These are phyloP conservation scores for Thalassiosira delicatula DNA, from an alignment of 352 stramenopile genomes.

Conservation along the genomic window DNA sequence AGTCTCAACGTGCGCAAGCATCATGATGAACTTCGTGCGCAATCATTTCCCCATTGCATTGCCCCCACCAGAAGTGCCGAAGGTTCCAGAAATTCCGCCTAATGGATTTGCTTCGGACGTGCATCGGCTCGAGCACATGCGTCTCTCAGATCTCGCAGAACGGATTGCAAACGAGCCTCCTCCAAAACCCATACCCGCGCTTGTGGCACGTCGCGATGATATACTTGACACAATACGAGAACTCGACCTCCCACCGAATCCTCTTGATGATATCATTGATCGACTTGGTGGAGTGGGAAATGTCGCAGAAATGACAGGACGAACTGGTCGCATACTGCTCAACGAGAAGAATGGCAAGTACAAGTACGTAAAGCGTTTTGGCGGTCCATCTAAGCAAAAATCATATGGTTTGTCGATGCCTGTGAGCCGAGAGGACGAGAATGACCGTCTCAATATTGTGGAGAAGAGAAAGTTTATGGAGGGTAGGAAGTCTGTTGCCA, in stretches of 20 bases:
- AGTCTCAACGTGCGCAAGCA: constrained; percentile 62
- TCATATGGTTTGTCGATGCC: constrained; percentile 48
- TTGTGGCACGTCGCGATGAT: constrained; percentile 31
- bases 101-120: constrained; percentile 45
- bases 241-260: constrained; percentile 58
- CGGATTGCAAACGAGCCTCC: constrained; percentile 46
- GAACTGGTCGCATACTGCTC: constrained; percentile 57
- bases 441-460: constrained; percentile 78
- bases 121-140: constrained; percentile 44
- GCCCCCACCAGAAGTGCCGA: constrained; percentile 45
- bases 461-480: constrained; percentile 84
- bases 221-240: constrained; percentile 41
- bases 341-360: constrained; percentile 52
- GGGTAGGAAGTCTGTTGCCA: constrained; percentile 85
- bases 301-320: constrained; percentile 86
- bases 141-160: constrained; percentile 38
- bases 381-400: constrained; percentile 47
- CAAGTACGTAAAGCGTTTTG: constrained; percentile 59
- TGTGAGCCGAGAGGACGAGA: constrained; percentile 55
- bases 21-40: constrained; percentile 64
- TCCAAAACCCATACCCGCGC: constrained; percentile 48
- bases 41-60: constrained; percentile 71
- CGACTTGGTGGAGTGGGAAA: constrained; percentile 77
- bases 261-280: constrained; percentile 79
- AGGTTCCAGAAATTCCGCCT: constrained; percentile 50